phyloP scores from a whole-genome alignment of 305 asterid species.

The Fraxinus sp. region DNA sequence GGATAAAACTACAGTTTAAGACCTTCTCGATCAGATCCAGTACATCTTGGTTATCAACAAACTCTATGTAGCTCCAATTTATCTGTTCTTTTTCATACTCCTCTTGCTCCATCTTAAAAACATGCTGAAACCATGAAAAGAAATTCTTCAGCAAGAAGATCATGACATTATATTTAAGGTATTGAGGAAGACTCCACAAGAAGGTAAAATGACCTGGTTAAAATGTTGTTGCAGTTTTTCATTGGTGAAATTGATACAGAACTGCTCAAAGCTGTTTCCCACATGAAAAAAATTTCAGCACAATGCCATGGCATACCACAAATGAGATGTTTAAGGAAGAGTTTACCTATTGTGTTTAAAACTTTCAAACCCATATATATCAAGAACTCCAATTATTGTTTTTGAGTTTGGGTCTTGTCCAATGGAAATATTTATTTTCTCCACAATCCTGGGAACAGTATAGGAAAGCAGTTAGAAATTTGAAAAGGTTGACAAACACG shows the following conservation, averaged over 20 bases:
- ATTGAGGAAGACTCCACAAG: background rate
- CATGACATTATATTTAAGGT: background rate
- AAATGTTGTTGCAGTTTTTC: slow-evolving; percentile 67
- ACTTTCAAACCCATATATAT: slow-evolving; percentile 98
- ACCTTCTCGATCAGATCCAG: slow-evolving; percentile 99
- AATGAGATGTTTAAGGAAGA: slow-evolving; percentile 13
- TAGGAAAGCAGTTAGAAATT: slow-evolving; percentile 15
- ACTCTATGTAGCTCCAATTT: slow-evolving; percentile 96
- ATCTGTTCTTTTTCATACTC: slow-evolving; percentile 88
- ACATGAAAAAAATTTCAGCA: background rate
- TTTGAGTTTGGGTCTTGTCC: slow-evolving; percentile 93
- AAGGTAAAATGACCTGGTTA: slow-evolving; percentile 43
- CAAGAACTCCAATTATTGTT: slow-evolving; percentile 90
- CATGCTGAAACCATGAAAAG: slow-evolving; percentile 62
- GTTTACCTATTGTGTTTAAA: slow-evolving; percentile 77
- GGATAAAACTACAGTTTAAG: background rate
- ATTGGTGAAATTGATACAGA: slow-evolving; percentile 61
- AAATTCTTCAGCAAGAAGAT: slow-evolving; percentile 9
- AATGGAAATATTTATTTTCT: slow-evolving; percentile 81
- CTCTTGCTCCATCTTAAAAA: slow-evolving; percentile 98
- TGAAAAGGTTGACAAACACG: background rate
- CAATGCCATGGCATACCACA: background rate
- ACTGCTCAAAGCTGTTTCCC: slow-evolving; percentile 53
- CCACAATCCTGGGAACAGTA: slow-evolving; percentile 73
- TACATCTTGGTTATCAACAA: slow-evolving; percentile 97